A percentile compares a stretch with the other conserved stretches of the same genome.
These are phyloP conservation scores for Aspergillus oerlinghausenensis DNA, from an alignment of 2,329 filamentous ascomycete species.

Conservation along the genomic window DNA sequence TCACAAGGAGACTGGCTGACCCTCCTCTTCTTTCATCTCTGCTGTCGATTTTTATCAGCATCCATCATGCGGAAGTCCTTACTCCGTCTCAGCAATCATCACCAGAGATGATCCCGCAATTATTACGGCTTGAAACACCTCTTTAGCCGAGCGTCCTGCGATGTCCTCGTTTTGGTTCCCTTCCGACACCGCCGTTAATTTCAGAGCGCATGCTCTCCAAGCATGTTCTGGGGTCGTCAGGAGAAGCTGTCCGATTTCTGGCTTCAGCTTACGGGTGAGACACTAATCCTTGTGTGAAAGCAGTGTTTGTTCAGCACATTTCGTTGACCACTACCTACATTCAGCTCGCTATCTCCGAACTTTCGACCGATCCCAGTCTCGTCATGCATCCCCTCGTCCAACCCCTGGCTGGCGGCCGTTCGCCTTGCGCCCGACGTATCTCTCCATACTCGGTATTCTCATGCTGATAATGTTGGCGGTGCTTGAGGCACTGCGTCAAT, in stretches of 20 bases:
- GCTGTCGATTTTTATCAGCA: neutral
- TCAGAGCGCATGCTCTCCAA: constrained; percentile 14
- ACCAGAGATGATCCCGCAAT: neutral
- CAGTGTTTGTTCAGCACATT: neutral
- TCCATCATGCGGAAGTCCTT: constrained; percentile 2
- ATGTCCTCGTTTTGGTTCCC: neutral
- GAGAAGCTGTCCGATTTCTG: constrained; percentile 13
- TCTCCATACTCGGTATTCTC: constrained; percentile 17
- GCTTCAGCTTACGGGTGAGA: constrained; percentile 10
- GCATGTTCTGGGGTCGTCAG: constrained; percentile 12
- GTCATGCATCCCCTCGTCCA: constrained; percentile 4
- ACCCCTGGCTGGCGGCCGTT: constrained; percentile 27
- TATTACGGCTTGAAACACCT: neutral
- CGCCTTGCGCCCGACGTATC: constrained; percentile 28
- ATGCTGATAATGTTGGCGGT: constrained; percentile 22
- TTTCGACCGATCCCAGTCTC: neutral
- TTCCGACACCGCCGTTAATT: constrained; percentile 2
- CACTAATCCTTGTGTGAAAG: neutral
- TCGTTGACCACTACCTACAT: neutral
- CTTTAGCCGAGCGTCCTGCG: neutral
- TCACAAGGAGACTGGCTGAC: neutral
- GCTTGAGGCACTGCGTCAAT: constrained; percentile 27
- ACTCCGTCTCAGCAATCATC: neutral
- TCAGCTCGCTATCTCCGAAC: neutral
- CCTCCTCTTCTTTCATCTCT: neutral